Conservation (phyloP, 257 asterid species). For the Leonotis leonurus region DNA sequence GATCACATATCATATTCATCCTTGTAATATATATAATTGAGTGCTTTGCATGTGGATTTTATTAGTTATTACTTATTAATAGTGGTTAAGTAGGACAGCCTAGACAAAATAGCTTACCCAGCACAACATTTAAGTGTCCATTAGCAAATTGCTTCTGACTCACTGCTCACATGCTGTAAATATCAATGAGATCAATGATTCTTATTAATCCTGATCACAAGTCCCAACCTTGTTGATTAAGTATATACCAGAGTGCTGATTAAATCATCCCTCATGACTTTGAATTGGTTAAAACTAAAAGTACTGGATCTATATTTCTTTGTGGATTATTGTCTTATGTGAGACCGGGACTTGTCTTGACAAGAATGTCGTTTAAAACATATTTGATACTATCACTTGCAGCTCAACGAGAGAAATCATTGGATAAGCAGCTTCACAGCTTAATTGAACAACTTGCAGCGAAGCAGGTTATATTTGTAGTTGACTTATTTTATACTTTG, state of each 20-base stretch:
- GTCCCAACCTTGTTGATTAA: neutral
- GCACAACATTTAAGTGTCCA: neutral
- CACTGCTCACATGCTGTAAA: neutral
- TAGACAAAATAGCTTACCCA: neutral
- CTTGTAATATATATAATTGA: neutral
- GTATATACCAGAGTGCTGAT: neutral
- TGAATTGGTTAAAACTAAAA: neutral
- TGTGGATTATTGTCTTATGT: neutral
- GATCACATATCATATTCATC: neutral
- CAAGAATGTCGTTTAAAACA: neutral
- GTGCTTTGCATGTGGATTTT: neutral
- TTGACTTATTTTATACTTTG: neutral
- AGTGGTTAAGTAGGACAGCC: neutral
- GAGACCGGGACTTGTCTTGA: neutral
- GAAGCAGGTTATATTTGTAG: conserved; percentile 52
- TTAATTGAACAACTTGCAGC: conserved; percentile 81
- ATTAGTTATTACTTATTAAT: neutral
- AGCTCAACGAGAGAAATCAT: conserved; percentile 84
- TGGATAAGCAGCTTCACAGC: conserved; percentile 95
- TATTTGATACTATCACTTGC: conserved; percentile 20
- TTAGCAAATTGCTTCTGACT: neutral
- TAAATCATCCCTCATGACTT: neutral
- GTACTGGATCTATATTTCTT: neutral
- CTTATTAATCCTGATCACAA: neutral
- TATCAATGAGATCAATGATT: neutral